phyloP scores from a whole-genome alignment of 257 asterid genomes.

The Ilex aquifolium region DNA sequence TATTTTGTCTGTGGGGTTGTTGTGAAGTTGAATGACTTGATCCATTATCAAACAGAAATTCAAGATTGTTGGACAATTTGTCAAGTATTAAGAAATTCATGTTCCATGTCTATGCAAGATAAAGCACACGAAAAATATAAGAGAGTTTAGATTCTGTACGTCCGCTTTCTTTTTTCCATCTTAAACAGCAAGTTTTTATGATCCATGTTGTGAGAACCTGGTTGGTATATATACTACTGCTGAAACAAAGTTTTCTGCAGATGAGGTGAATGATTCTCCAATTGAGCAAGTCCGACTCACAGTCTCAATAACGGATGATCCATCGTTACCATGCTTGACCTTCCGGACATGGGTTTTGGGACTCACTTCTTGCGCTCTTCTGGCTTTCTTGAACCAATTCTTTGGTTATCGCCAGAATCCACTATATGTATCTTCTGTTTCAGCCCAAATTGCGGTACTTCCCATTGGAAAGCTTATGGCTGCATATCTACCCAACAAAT shows the following conservation, averaged over 20 bases:
- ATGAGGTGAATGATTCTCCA: slow-evolving; percentile 57
- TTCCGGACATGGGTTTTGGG: slow-evolving; percentile 68
- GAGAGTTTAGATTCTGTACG: too few species aligned
- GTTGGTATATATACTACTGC: too few species aligned
- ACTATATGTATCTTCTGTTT: slow-evolving; percentile 45
- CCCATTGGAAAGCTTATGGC: slow-evolving; percentile 66
- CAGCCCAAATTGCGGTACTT: slow-evolving; percentile 58
- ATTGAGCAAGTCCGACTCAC: slow-evolving; percentile 68
- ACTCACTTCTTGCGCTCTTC: slow-evolving; percentile 41
- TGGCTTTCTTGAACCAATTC: slow-evolving; percentile 57
- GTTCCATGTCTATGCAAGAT: too few species aligned
- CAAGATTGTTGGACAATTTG: too few species aligned
- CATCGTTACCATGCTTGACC: slow-evolving; percentile 55
- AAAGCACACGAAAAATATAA: too few species aligned
- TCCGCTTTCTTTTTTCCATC: too few species aligned
- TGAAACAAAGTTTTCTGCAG: slow-evolving; percentile 16
- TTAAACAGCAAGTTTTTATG: too few species aligned
- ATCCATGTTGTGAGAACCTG: too few species aligned
- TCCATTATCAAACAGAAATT: too few species aligned
- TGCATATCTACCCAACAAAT: slow-evolving; percentile 35
- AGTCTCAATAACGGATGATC: slow-evolving; percentile 62
- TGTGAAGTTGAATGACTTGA: too few species aligned
- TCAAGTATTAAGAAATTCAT: too few species aligned
- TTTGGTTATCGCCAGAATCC: slow-evolving; percentile 52
- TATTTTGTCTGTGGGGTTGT: too few species aligned